Percentiles rank a stretch among this genome's conserved stretches.
These are phyloP conservation scores for Penicillium palitans DNA, from an alignment of 2,329 filamentous ascomycete genomes.

Conservation along the genomic window DNA sequence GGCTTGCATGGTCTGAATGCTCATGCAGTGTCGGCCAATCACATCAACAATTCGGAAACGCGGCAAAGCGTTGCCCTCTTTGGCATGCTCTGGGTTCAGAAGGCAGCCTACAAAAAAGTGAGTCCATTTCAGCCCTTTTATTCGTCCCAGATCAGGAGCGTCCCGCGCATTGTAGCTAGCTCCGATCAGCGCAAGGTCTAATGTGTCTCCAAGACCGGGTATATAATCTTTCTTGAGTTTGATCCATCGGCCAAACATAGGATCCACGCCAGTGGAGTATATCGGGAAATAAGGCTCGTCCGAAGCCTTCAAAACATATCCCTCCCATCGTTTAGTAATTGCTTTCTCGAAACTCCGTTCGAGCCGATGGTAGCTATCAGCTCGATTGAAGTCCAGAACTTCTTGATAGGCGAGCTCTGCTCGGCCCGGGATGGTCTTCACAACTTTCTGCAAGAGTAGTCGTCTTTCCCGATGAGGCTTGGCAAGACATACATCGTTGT, in stretches of 20 bases:
- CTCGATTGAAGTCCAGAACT: slow-evolving; percentile 64
- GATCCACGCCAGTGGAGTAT: slow-evolving; percentile 39
- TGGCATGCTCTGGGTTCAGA: slow-evolving; percentile 63
- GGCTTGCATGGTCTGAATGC: slow-evolving; percentile 51
- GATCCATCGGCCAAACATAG: slow-evolving; percentile 57
- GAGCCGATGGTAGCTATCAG: slow-evolving; percentile 55
- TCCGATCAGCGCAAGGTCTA: slow-evolving; percentile 78
- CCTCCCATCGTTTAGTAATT: slow-evolving; percentile 69
- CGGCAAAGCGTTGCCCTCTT: slow-evolving; percentile 53
- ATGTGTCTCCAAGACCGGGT: slow-evolving; percentile 72
- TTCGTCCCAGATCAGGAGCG: slow-evolving; percentile 54
- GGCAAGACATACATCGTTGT: slow-evolving; percentile 54
- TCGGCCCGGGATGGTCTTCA: slow-evolving; percentile 58
- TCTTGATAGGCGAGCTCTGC: slow-evolving; percentile 68
- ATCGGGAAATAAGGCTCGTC: slow-evolving; percentile 73
- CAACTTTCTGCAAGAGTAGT: slow-evolving; percentile 58
- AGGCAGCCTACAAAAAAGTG: slow-evolving; percentile 79
- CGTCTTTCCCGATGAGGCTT: slow-evolving; percentile 45
- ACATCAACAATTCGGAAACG: slow-evolving; percentile 67
- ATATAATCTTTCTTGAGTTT: slow-evolving; percentile 91
- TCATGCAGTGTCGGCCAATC: slow-evolving; percentile 54
- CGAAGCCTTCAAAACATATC: slow-evolving; percentile 73
- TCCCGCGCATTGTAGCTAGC: slow-evolving; percentile 68
- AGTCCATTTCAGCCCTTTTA: slow-evolving; percentile 67
- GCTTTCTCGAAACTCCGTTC: slow-evolving; percentile 66